Conservation (phyloP, 352 stramenopile genomes). For the Globisporangium takayamanum region DNA sequence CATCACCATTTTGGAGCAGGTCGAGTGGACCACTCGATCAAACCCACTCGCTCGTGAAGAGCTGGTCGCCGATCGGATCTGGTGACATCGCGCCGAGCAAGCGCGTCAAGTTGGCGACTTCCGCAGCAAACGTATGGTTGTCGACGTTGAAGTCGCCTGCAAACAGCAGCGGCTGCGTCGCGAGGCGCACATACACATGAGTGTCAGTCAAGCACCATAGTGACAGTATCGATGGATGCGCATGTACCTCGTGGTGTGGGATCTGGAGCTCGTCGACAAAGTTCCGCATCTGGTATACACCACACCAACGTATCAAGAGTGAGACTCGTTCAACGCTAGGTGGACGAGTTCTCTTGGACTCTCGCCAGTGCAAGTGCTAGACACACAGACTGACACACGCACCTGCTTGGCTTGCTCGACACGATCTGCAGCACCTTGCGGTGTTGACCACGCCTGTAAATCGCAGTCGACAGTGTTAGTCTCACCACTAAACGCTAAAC, state of each 20-base stretch:
- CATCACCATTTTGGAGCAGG: not conserved
- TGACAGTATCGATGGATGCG: not conserved
- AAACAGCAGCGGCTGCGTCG: conserved; percentile 64
- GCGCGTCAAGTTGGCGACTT: conserved; percentile 58
- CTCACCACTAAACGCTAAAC: too few species aligned
- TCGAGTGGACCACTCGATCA: not conserved
- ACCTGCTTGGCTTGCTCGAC: conserved; percentile 68
- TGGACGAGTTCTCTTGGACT: too few species aligned
- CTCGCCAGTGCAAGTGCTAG: too few species aligned
- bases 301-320: not conserved
- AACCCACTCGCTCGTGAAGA: conserved; percentile 78
- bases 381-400: not conserved
- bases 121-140: conserved; percentile 63
- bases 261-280: conserved; percentile 64
- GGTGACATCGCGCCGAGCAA: conserved; percentile 47
- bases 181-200: not conserved
- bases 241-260: conserved; percentile 54
- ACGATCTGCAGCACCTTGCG: conserved; percentile 48
- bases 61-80: conserved; percentile 39
- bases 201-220: not conserved
- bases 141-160: conserved; percentile 83
- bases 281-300: conserved; percentile 32
- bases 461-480: not conserved
- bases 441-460: conserved; percentile 66
- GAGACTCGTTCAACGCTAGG: too few species aligned